phyloP scores from a whole-genome alignment of 495 filamentous ascomycete genomes.

The Talaromyces nanjingensis region DNA sequence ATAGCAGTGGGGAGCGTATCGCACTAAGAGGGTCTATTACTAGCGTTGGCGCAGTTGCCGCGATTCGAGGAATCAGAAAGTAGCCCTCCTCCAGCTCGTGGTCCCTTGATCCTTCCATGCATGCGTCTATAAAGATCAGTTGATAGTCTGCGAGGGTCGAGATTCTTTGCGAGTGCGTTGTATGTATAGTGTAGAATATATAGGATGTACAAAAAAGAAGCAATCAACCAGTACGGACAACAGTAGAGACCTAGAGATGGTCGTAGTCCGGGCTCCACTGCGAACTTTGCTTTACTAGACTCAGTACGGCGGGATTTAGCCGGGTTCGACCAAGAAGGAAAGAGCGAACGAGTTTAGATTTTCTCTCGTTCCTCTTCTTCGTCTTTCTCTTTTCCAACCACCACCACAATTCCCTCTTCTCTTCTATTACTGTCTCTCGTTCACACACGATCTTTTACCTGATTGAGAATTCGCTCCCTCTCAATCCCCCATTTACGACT shows the following conservation, averaged over 20 bases:
- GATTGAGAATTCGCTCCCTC: not conserved
- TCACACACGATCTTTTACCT: not conserved
- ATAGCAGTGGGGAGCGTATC: not conserved
- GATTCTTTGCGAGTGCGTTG: not conserved
- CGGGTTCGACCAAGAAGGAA: not conserved
- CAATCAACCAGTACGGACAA: not conserved
- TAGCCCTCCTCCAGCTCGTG: not conserved
- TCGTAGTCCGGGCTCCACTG: not conserved
- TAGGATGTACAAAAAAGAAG: not conserved
- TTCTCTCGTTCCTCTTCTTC: conserved; percentile 2
- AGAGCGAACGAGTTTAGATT: not conserved
- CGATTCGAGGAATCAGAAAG: conserved; percentile 3
- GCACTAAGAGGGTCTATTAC: not conserved
- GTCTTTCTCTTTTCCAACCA: not conserved
- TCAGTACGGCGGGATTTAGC: not conserved
- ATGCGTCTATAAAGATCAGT: not conserved
- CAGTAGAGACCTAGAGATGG: no score
- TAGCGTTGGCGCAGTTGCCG: conserved; percentile 6
- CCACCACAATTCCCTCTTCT: not conserved
- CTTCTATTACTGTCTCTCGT: conserved; percentile 4
- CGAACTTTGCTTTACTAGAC: not conserved
- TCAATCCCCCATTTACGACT: not conserved
- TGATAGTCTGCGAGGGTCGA: not conserved
- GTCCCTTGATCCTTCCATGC: conserved; percentile 2
- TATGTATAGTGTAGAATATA: not conserved